Conservation (phyloP, 202 grass and related monocot genomes). For the Carex arenaria region DNA sequence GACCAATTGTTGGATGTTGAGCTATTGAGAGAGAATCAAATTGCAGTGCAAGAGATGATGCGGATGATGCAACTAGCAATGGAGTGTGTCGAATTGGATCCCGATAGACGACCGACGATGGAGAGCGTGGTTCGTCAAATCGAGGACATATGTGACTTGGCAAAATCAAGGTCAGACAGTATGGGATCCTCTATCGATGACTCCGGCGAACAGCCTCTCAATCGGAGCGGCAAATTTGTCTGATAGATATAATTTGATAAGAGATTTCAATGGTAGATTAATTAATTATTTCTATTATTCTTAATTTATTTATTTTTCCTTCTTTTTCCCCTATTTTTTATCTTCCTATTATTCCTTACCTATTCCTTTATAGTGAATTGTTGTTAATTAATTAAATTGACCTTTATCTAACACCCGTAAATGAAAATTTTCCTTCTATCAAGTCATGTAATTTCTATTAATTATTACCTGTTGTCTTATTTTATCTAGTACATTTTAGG, state of each 20-base stretch:
- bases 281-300: conserved; percentile 21
- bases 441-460: neutral
- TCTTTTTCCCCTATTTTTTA: neutral
- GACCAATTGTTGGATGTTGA: conserved; percentile 83
- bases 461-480: too few relatives aligned
- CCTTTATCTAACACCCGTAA: conserved; percentile 13
- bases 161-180: conserved; percentile 12
- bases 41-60: conserved; percentile 74
- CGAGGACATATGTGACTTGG: conserved; percentile 34
- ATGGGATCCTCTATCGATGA: conserved; percentile 50
- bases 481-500: too few relatives aligned
- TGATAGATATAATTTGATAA: neutral
- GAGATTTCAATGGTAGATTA: conserved; percentile 2
- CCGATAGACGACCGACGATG: conserved; percentile 53
- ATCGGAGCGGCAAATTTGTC: conserved; percentile 18
- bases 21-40: conserved; percentile 51
- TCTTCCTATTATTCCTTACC: neutral
- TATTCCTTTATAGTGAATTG: conserved; percentile 11
- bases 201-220: conserved; percentile 51
- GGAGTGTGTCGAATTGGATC: conserved; percentile 48
- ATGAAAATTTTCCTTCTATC: neutral
- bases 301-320: neutral
- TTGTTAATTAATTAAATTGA: conserved; percentile 14
- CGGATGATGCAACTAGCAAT: conserved; percentile 72
- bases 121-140: conserved; percentile 64